Evolutionary conservation across 2,329 filamentous ascomycete genomes (phyloP), one percentile per base, ranked within the genome.

Genomic region (Calonectria honghensis): DNA sequence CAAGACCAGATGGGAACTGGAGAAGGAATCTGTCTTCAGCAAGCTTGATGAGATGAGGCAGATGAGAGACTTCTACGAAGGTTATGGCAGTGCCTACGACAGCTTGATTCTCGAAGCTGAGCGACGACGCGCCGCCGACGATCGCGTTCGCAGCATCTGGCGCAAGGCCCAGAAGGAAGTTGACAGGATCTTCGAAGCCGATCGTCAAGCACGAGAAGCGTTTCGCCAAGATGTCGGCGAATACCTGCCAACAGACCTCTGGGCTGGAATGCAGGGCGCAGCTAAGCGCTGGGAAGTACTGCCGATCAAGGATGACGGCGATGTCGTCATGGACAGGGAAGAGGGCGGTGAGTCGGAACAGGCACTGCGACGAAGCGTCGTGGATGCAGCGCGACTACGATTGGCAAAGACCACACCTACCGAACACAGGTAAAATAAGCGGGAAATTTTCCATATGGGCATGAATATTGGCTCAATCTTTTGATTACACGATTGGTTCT

Each of bases 201-300:
- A 99, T 83, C 87, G 91, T 71, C 88, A 88, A 51, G 92, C 95
- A 76, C 90, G 97, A 48, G 94, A 97, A 76, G 87, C 90, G 0
- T 98, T 99, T 83, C 91, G 94, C 41, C 89, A 93, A 35, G 94
- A 98, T 54, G 93, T 97, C 16, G 96, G 96, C 10, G 95, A 97
- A 77, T 98, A 93, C 82, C 85, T 99, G 14, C 97, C 97, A 0
- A 93, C 93, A 0, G 96, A 98, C 83, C 91, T 98, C 29, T 98
- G 96, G 95, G 93, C 93, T 0, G 94, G 93, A 1, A 90, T 97
- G 84, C 91, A 90, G 76, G 89, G 87, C n/a, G 89, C 88, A 32
- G 90, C 90, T 78, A 88, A 85, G 73, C 88, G 85, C 70, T 91
- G 88, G 87, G 87, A 88, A 48, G 85, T 91, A 3, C 83, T 88